Evolutionary conservation across 2,329 filamentous ascomycete species (phyloP).

Genomic region (Colletotrichum godetiae): DNA sequence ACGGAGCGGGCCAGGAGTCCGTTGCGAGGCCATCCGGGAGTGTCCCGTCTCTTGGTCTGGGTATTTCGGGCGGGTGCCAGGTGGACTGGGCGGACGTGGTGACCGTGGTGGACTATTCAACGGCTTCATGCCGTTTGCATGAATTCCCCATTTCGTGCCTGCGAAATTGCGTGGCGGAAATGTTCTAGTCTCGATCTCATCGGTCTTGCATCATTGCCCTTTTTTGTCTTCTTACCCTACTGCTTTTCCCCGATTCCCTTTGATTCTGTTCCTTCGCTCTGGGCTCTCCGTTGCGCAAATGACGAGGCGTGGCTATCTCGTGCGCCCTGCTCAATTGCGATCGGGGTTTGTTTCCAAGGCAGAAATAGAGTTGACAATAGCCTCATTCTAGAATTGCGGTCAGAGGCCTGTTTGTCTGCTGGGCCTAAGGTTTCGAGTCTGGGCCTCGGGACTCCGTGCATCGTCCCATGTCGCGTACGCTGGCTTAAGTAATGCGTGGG

Average conservation of each 20-base stretch:
- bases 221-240: not conserved
- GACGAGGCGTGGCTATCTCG: not conserved
- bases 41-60: constrained; percentile 3
- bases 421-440: too few relatives aligned
- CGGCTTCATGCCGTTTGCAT: constrained; percentile 32
- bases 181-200: not conserved
- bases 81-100: not conserved
- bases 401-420: constrained; percentile 1
- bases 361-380: not conserved
- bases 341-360: not conserved
- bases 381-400: constrained; percentile 18
- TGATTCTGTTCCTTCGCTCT: not conserved
- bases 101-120: not conserved
- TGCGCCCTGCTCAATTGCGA: not conserved
- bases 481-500: not conserved
- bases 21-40: constrained; percentile 18
- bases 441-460: constrained; percentile 11
- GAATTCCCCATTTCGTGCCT: constrained; percentile 15
- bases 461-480: constrained; percentile 33
- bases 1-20: constrained; percentile 24
- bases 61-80: not conserved
- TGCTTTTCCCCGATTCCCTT: too few relatives aligned
- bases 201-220: too few relatives aligned
- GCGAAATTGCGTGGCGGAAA: not conserved
- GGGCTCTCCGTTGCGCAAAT: not conserved